Evolutionary conservation across 768 basidiomycete species (phyloP).

Genomic region (Amanita polypyramis): DNA sequence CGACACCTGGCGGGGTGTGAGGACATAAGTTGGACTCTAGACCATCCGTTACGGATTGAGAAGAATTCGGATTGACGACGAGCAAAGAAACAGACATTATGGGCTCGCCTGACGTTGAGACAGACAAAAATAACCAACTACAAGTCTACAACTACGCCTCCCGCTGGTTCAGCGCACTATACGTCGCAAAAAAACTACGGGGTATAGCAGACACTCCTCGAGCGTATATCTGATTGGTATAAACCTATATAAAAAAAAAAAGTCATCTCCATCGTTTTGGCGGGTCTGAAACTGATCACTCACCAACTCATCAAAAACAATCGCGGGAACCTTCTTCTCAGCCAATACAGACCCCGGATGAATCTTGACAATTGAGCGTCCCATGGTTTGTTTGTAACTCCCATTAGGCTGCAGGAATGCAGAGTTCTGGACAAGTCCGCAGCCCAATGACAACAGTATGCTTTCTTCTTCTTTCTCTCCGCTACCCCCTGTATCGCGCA

Average conservation of each 20-base stretch:
- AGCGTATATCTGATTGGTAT: slow-evolving; percentile 80
- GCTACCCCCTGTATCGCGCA: slow-evolving; percentile 30
- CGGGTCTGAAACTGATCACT: slow-evolving; percentile 15
- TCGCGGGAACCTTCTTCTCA: slow-evolving; percentile 75
- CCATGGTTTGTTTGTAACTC: slow-evolving; percentile 75
- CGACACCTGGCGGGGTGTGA: slow-evolving; percentile 17
- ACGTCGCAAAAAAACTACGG: slow-evolving; percentile 32
- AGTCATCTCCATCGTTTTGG: background rate
- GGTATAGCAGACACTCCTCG: slow-evolving; percentile 83
- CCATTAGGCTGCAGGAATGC: slow-evolving; percentile 83
- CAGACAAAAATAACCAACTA: too few relatives aligned
- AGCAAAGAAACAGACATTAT: slow-evolving; percentile 14
- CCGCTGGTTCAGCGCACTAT: slow-evolving; percentile 23
- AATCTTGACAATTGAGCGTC: slow-evolving; percentile 74
- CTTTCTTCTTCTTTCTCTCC: slow-evolving; percentile 58
- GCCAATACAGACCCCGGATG: slow-evolving; percentile 81
- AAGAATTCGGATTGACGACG: slow-evolving; percentile 28
- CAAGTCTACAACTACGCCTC: slow-evolving; percentile 12
- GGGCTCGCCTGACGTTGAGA: too few relatives aligned
- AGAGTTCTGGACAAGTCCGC: slow-evolving; percentile 73
- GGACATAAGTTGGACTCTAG: slow-evolving; percentile 15
- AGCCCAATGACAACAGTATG: slow-evolving; percentile 60
- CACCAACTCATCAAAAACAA: slow-evolving; percentile 92
- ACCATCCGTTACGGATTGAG: slow-evolving; percentile 23
- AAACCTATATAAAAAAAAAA: slow-evolving; percentile 56